These are phyloP conservation scores for Paramecium pentaurelia DNA, from an alignment of 73 alveolate genomes.

Conservation along the genomic window DNA sequence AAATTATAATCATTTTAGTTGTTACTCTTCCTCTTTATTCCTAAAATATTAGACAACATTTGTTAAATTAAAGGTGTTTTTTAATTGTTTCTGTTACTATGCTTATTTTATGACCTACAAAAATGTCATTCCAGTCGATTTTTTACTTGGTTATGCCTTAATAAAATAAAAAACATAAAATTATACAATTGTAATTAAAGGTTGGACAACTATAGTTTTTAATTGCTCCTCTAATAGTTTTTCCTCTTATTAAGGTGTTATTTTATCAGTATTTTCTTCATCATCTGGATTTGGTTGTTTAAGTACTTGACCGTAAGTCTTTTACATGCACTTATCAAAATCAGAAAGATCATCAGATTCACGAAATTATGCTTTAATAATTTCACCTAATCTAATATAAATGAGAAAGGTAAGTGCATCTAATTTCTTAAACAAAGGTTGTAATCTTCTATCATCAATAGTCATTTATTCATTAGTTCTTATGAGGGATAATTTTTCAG, in stretches of 20 bases:
- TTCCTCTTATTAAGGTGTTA: not conserved
- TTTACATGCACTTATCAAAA: slow-evolving; percentile 37
- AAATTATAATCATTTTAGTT: not conserved
- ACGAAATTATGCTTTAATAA: not conserved
- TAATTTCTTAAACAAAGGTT: not conserved
- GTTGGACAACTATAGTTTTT: not conserved
- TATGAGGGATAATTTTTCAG: slow-evolving; percentile 56
- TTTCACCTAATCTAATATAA: not conserved
- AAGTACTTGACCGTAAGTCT: not conserved
- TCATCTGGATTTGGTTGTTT: not conserved
- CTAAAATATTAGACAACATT: slow-evolving; percentile 28
- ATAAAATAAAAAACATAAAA: not conserved
- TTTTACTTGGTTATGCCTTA: not conserved
- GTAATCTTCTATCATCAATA: slow-evolving; percentile 12
- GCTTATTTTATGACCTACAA: slow-evolving; percentile 2
- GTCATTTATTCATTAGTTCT: not conserved
- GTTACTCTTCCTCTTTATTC: slow-evolving; percentile 2
- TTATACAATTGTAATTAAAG: not conserved
- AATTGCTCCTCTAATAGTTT: not conserved
- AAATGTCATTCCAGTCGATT: slow-evolving; percentile 4
- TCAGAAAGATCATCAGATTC: slow-evolving; percentile 39
- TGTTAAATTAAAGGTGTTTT: slow-evolving; percentile 7
- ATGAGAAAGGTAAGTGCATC: slow-evolving; percentile 2
- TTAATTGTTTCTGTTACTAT: not conserved
- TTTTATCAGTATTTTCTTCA: not conserved